Evolutionary conservation across 2,329 filamentous ascomycete genomes (phyloP), one percentile per base, ranked within the genome.

Genomic region (Colletotrichum salicis): DNA sequence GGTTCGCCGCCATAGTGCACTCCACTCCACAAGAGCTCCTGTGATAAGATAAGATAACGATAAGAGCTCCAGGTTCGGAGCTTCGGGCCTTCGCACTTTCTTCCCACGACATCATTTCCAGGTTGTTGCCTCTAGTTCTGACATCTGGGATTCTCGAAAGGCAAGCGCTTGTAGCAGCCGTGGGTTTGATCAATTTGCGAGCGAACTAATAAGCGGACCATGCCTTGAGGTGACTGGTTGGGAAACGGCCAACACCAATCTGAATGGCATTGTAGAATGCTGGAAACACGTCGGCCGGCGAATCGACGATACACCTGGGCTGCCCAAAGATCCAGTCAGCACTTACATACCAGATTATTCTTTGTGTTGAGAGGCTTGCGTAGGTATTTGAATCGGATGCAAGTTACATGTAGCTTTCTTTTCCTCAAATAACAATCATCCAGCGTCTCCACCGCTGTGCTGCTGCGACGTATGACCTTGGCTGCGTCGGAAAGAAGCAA

Each of bases 11-110:
- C 27, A 29, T 4, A 29, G 27, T 29, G 27, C 27, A 29, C 27
- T 29, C 27, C 27, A 19, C 63, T 55, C 67, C 62, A 56, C 67
- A 41, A 13, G 24, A 70, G 67, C 62, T 70, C 3, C 24, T 51
- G 27, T 27, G 48, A 62, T 35, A 67, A 61, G 48, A 56, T 48
- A 22, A 61, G 48, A 67, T 48, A 22, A 31, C 57, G 64, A 67
- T 62, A 61, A 48, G 31, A 55, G 24, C 31, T 54, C 13, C 15
- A 8, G 29, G 10, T 22, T 13, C 56, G 8, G 13, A 19, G 33
- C 29, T 37, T 13, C 31, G 15, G 8, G 10, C 10, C 19, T 52
- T 52, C 48, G 11, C n/a, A 13, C 48, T n/a, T 52, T 8, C n/a
- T 19, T 51, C 12, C 48, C n/a, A 22, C n/a, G 48, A 7, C 41